Evolutionary conservation across 148 eudicot genomes (phyloP).

Genomic region (Beta vulgaris): DNA sequence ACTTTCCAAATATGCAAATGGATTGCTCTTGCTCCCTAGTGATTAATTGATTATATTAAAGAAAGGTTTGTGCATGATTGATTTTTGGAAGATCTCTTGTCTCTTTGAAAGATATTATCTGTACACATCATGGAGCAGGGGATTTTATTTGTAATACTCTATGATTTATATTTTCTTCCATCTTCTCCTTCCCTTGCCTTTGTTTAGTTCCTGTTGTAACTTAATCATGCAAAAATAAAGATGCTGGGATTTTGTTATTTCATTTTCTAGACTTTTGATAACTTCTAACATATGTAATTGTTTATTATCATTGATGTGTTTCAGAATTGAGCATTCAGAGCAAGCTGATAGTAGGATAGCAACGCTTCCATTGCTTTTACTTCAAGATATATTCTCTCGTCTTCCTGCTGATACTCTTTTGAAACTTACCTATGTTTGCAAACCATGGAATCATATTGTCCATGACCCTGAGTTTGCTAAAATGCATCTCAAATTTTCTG

Average conservation of each 20-base stretch:
- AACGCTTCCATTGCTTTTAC: not conserved
- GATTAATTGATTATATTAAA: too few relatives aligned
- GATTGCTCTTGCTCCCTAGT: too few relatives aligned
- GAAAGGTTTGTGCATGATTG: too few relatives aligned
- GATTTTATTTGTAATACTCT: too few relatives aligned
- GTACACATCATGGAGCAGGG: too few relatives aligned
- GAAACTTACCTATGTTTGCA: constrained; percentile 6
- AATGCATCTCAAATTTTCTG: constrained; percentile 2
- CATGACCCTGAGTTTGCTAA: constrained; percentile 12
- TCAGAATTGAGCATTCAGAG: constrained; percentile 13
- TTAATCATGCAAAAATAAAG: too few relatives aligned
- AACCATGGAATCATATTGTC: constrained; percentile 7
- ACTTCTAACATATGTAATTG: not conserved
- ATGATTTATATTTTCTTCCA: too few relatives aligned
- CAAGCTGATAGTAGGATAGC: not conserved
- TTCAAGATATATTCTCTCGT: not conserved
- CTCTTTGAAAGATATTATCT: too few relatives aligned
- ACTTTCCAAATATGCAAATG: too few relatives aligned
- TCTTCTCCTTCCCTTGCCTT: not conserved
- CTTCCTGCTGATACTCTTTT: not conserved
- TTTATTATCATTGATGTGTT: not conserved
- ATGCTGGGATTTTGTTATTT: not conserved
- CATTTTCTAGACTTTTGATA: too few relatives aligned
- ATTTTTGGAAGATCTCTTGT: too few relatives aligned
- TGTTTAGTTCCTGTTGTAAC: too few relatives aligned